These are phyloP conservation scores for Cerrena zonata DNA, from an alignment of 1,284 basidiomycete species.

Conservation along the genomic window DNA sequence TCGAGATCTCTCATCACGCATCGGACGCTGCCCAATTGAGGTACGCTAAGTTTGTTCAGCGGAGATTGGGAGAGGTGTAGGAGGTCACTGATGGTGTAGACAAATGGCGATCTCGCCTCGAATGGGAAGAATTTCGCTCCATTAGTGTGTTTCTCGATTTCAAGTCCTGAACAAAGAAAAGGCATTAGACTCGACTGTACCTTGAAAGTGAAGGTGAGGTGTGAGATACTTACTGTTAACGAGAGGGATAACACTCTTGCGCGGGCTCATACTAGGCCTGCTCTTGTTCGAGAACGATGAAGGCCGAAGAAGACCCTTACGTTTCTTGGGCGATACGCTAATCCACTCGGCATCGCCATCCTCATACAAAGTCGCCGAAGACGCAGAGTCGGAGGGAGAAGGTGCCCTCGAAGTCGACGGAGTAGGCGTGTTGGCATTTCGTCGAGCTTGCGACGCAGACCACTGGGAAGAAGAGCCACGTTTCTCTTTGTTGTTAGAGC, in stretches of 20 bases:
- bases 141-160: too few species aligned
- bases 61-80: slow-evolving; percentile 22
- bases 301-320: not conserved
- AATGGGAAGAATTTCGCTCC: too few species aligned
- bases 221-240: too few species aligned
- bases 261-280: too few species aligned
- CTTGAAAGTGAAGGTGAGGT: slow-evolving; percentile 6
- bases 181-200: slow-evolving; percentile 2
- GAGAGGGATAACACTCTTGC: too few species aligned
- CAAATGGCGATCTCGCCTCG: slow-evolving; percentile 9
- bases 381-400: slow-evolving; percentile 5
- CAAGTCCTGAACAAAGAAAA: not conserved
- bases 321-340: not conserved
- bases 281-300: too few species aligned
- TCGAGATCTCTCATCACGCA: not conserved
- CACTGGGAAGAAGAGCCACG: slow-evolving; percentile 20
- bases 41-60: not conserved
- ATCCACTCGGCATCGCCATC: not conserved
- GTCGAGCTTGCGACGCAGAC: slow-evolving; percentile 13
- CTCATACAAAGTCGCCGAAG: slow-evolving; percentile 1
- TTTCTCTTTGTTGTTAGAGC: too few species aligned
- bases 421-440: slow-evolving; percentile 11
- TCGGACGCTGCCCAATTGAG: not conserved
- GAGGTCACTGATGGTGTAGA: slow-evolving; percentile 20
- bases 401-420: slow-evolving; percentile 17